Evolutionary conservation across 2,329 filamentous ascomycete species (phyloP), one percentile per base, ranked within the genome.

Genomic region (Leptographium wingfieldii): DNA sequence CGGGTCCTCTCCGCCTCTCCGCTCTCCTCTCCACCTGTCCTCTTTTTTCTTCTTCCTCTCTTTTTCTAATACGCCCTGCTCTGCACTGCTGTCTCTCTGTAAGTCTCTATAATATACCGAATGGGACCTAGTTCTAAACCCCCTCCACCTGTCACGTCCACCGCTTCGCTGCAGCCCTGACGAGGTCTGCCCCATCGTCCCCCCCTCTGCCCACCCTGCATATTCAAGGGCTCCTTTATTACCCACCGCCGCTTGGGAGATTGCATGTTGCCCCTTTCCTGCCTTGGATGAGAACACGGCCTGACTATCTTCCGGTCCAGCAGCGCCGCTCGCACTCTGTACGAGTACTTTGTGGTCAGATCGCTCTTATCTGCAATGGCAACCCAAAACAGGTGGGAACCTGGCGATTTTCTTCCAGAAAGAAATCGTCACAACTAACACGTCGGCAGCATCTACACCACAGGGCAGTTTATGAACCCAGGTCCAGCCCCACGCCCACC

Each of bases 401-500:
- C 10, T 7, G 14, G 2, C 19, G 33, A 3, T 40, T 27, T 56
- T 56, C 14, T 29, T 46, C 25, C 27, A 27, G 5, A 4, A 29
- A 52, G 49, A 52, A 52, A 19, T 31, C 27, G 27, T 9, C 27
- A 19, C 25, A 19, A n/a, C 35, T 53, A 52, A 52, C 49, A 19
- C 12, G 14, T 12, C 19, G n/a, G 25, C 43, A 84, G 80, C 69
- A 73, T 80, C 67, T 86, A 84, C 69, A 74, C 80, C 51, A 76
- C 77, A 65, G 81, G 79, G 68, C 82, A 85, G 73, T 97, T 97
- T 77, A 95, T 97, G 88, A 97, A 97, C 73, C 91, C 94, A 63
- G 91, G 94, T 65, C 92, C 94, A 67, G 92, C 94, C 66, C 94
- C 94, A 65, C 87, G 88, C 68, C 92, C 94, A 63, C 94, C 92